These are phyloP conservation scores for Metarhizium robertsii DNA, from an alignment of 2,329 filamentous ascomycete species.

Conservation along the genomic window DNA sequence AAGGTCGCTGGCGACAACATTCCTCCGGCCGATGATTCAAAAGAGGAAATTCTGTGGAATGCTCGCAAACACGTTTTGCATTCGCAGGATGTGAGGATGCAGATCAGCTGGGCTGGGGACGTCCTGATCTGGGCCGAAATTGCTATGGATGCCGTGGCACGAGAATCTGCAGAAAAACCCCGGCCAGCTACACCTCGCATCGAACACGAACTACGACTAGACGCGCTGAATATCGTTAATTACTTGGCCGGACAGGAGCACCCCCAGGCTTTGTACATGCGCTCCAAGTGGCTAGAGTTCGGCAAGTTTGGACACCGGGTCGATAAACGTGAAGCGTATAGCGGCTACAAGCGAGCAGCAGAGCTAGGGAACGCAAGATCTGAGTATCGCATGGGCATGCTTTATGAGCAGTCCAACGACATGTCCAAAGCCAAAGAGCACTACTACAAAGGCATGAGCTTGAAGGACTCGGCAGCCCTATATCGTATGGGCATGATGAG, in stretches of 20 bases:
- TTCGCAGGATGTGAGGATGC: constrained; percentile 92
- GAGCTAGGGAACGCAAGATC: constrained; percentile 79
- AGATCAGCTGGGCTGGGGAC: constrained; percentile 94
- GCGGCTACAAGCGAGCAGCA: constrained; percentile 76
- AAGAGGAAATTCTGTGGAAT: constrained; percentile 80
- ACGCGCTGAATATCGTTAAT: constrained; percentile 84
- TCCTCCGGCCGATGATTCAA: constrained; percentile 87
- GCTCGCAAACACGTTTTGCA: constrained; percentile 77
- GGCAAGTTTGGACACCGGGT: constrained; percentile 85
- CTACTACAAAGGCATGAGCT: constrained; percentile 71
- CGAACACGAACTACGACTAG: constrained; percentile 78
- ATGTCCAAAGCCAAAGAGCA: constrained; percentile 83
- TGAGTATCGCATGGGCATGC: constrained; percentile 96
- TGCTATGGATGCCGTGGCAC: constrained; percentile 64
- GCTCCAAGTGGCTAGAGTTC: constrained; percentile 95
- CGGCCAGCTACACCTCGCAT: constrained; percentile 73
- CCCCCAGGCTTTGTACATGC: constrained; percentile 88
- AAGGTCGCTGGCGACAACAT: constrained; percentile 80
- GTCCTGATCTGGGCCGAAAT: constrained; percentile 83
- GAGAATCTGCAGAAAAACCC: constrained; percentile 42
- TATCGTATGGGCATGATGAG: constrained; percentile 96
- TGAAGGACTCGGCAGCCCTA: constrained; percentile 78
- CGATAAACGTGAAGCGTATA: constrained; percentile 91
- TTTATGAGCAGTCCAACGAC: constrained; percentile 92
- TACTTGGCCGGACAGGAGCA: constrained; percentile 89